These are phyloP conservation scores for Oryza glaberrima DNA, from an alignment of 176 grass and related monocot genomes.

Conservation along the genomic window DNA sequence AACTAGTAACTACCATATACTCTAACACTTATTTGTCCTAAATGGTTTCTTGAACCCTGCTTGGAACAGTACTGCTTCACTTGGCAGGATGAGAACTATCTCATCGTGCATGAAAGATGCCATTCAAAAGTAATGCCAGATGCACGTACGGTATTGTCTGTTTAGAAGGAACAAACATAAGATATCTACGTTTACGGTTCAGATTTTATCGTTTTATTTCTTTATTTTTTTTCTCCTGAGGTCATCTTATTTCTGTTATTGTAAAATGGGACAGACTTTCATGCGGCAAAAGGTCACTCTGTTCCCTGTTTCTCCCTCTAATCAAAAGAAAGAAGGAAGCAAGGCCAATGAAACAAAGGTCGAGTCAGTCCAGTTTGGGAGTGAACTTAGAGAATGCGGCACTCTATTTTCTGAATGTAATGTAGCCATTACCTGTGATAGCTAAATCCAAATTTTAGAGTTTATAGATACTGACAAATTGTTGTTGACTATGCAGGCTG, in stretches of 20 bases:
- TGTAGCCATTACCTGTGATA: constrained; percentile 45
- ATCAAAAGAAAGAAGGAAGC: constrained; percentile 61
- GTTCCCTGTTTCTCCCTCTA: constrained; percentile 59
- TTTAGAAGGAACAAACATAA: constrained; percentile 15
- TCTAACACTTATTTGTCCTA: not conserved
- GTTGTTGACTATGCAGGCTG: constrained; percentile 54
- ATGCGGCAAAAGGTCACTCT: constrained; percentile 92
- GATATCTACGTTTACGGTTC: not conserved
- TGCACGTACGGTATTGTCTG: constrained; percentile 22
- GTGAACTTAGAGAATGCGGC: constrained; percentile 63
- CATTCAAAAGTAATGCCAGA: not conserved
- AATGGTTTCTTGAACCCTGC: constrained; percentile 11
- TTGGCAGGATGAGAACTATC: not conserved
- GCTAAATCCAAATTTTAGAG: constrained; percentile 32
- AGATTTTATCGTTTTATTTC: constrained; percentile 4
- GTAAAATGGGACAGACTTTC: constrained; percentile 87
- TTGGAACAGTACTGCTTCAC: constrained; percentile 12
- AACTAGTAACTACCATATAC: too few relatives aligned
- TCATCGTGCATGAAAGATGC: not conserved
- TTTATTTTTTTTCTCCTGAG: constrained; percentile 34
- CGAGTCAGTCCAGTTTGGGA: constrained; percentile 56
- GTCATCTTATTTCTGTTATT: constrained; percentile 49
- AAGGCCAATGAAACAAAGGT: constrained; percentile 51
- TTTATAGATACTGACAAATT: constrained; percentile 32
- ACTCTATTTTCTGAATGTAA: constrained; percentile 76